These are phyloP conservation scores for Trypanosoma melophagium DNA, from an alignment of 208 protist genomes.

Conservation along the genomic window DNA sequence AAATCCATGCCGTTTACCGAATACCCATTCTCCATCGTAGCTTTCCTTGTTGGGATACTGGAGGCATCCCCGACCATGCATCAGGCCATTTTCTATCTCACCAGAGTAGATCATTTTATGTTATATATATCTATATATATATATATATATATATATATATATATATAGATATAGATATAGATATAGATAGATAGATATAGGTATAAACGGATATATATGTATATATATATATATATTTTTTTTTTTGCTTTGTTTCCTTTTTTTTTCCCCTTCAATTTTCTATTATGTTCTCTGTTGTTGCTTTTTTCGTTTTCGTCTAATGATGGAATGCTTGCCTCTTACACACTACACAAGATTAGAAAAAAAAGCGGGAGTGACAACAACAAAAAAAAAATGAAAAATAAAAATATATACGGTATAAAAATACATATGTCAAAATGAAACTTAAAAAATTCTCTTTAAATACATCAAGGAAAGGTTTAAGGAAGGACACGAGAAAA, in stretches of 20 bases:
- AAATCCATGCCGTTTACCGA: slow-evolving; percentile 92
- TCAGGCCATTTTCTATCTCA: slow-evolving; percentile 95
- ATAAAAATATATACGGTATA: neutral
- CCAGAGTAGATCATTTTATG: slow-evolving; percentile 93
- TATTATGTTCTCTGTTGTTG: no score
- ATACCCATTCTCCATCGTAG: slow-evolving; percentile 94
- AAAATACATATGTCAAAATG: neutral
- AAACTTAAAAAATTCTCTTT: neutral
- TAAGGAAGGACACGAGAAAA: neutral
- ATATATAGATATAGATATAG: neutral
- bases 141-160: neutral
- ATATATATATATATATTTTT: neutral
- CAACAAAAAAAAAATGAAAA: neutral
- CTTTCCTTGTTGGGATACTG: slow-evolving; percentile 94
- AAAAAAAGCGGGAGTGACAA: slow-evolving; percentile 1
- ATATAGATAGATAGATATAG: neutral
- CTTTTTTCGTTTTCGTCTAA: neutral
- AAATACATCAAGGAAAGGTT: neutral
- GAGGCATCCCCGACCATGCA: slow-evolving; percentile 94
- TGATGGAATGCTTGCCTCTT: slow-evolving; percentile 1
- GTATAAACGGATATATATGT: no score
- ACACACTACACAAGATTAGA: neutral
- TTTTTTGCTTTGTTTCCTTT: slow-evolving; percentile 1
- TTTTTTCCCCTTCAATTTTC: neutral
- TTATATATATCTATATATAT: neutral